A percentile compares a stretch with the other conserved stretches of the same genome.
Conservation (phyloP, 768 basidiomycete species). For the Termitomyces sp. region DNA sequence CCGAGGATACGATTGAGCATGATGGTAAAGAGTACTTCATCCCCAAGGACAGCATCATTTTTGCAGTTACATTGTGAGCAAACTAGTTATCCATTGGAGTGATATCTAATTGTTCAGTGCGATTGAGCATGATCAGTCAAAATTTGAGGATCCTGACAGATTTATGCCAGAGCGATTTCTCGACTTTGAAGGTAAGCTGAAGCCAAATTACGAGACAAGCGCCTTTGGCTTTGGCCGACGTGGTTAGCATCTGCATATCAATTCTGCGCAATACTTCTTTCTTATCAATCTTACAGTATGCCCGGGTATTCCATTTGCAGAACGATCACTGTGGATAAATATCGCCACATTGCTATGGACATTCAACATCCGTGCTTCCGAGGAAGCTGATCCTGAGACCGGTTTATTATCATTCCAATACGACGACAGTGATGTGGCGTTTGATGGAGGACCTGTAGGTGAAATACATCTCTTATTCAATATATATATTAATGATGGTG, state of each 20-base stretch:
- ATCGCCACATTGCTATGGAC: background rate
- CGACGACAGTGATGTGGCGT: background rate
- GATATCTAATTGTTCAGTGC: background rate
- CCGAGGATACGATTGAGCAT: background rate
- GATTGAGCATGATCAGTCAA: background rate
- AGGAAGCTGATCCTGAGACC: background rate
- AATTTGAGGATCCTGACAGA: background rate
- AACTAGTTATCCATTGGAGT: background rate
- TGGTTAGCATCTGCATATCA: background rate
- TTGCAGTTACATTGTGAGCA: background rate
- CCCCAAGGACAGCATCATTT: background rate
- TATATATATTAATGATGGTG: too few species aligned
- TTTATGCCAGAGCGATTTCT: background rate
- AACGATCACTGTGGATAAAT: background rate
- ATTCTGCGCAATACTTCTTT: background rate
- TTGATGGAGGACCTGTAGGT: background rate
- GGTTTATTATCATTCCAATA: background rate
- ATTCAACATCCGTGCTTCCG: background rate
- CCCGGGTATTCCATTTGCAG: background rate
- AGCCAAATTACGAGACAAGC: background rate
- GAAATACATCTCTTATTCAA: background rate
- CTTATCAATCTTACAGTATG: background rate
- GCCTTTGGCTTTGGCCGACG: background rate
- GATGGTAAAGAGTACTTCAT: background rate
- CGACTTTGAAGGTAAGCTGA: background rate